Percentiles rank a stretch among this genome's conserved stretches.
These are phyloP conservation scores for Leptodontidium sp. DNA, from an alignment of 2,329 filamentous ascomycete genomes.

Conservation along the genomic window DNA sequence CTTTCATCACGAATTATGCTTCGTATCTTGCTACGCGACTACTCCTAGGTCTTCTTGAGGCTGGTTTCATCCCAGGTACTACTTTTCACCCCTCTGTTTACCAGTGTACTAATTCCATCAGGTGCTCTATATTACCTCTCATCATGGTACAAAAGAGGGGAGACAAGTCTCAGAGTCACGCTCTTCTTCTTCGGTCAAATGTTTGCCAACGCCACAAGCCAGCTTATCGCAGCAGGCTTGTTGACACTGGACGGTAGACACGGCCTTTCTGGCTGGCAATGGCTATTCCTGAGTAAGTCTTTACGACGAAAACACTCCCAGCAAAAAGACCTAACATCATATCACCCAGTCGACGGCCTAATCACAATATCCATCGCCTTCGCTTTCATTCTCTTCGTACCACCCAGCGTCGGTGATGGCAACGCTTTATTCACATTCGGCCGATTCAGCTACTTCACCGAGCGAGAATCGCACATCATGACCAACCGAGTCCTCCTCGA, in stretches of 20 bases:
- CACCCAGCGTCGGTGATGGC: conserved; percentile 49
- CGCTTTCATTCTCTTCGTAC: conserved; percentile 51
- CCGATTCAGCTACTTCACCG: conserved; percentile 53
- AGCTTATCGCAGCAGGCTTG: conserved; percentile 15
- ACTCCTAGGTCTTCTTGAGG: conserved; percentile 18
- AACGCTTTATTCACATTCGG: conserved; percentile 48
- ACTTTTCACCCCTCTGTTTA: neutral
- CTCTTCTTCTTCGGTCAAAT: conserved; percentile 20
- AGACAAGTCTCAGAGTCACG: conserved; percentile 18
- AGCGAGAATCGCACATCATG: conserved; percentile 53
- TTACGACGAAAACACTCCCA: too few relatives aligned
- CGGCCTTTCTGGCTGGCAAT: conserved; percentile 16
- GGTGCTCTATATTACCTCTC: conserved; percentile 19
- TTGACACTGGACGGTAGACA: conserved; percentile 3
- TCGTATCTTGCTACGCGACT: conserved; percentile 12
- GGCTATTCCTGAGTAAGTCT: conserved; percentile 6
- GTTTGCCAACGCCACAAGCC: conserved; percentile 15
- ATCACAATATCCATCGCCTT: conserved; percentile 13
- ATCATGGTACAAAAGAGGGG: conserved; percentile 18
- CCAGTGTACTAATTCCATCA: neutral
- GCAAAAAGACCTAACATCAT: too few relatives aligned
- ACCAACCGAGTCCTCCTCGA: conserved; percentile 52
- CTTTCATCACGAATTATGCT: conserved; percentile 18
- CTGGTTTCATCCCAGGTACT: conserved; percentile 17
- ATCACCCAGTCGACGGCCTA: neutral